A percentile compares a stretch with the other conserved stretches of the same genome.
These are phyloP conservation scores for Sphagnum fallax DNA, from an alignment of 228 moss, liverwort and hornwort genomes.

Conservation along the genomic window DNA sequence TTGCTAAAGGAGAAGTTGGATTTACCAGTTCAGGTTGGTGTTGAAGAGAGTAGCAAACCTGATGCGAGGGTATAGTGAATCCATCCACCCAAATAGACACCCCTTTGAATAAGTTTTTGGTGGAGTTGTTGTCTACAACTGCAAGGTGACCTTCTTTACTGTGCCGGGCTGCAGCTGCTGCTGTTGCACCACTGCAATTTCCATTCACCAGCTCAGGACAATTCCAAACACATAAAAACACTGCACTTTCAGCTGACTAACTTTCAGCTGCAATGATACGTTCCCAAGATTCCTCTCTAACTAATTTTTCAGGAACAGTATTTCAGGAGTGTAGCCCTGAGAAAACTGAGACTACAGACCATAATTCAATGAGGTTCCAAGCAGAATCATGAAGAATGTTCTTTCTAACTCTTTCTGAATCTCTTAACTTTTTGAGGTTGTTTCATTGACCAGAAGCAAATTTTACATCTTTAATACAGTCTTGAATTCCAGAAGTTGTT, in stretches of 20 bases:
- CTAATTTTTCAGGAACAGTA: too few relatives aligned
- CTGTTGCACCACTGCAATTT: constrained; percentile 49
- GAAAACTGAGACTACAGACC: neutral
- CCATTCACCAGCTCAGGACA: neutral
- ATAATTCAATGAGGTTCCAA: neutral
- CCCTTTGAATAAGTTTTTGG: constrained; percentile 64
- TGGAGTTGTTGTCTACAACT: constrained; percentile 24
- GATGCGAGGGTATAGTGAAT: constrained; percentile 91
- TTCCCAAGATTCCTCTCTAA: too few relatives aligned
- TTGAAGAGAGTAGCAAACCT: constrained; percentile 30
- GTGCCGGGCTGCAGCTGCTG: constrained; percentile 58
- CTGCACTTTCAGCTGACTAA: neutral
- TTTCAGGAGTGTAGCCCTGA: neutral
- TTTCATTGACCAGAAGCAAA: too few relatives aligned
- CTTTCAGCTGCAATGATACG: neutral
- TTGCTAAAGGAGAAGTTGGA: neutral
- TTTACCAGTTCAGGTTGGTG: neutral
- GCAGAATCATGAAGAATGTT: too few relatives aligned
- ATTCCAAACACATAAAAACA: neutral
- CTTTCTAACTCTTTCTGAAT: too few relatives aligned
- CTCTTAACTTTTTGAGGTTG: too few relatives aligned
- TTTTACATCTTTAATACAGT: too few relatives aligned
- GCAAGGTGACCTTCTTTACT: constrained; percentile 33
- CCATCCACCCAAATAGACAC: constrained; percentile 96
- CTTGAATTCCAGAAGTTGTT: too few relatives aligned